Base-by-base conservation (phyloP, 768 basidiomycete genomes). In the Dacryopinax primogenitus region DNA sequence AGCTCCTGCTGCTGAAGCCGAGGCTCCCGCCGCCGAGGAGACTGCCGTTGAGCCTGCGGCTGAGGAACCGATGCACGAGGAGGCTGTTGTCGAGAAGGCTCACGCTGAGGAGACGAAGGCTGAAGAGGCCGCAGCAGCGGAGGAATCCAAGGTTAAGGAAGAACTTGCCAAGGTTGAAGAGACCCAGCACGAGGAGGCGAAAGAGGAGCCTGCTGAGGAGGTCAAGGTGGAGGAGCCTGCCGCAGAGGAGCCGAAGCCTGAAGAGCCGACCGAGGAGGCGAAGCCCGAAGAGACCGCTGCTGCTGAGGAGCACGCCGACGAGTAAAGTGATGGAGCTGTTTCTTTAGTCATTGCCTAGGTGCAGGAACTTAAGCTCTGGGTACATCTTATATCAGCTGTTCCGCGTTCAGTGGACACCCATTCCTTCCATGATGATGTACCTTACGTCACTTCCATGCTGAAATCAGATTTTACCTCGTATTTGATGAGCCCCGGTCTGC, bases 51-150 rank as follows among this genome's bases (percentile, higher is more conserved):
- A 23, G 3, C 13, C 26, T 33, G 68, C 67, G 36, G 47, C 64
- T 23, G 68, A 67, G 32, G 65, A 69, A 65, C 63, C 62, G 63
- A 66, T 67, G 33, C 69, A 69, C 12, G 71, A 73, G 61, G 70
- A 69, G 32, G 63, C 66, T 21, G 63, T 63, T 58, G 33, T 65
- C 47, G 66, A 65, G 64, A 66, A 58, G 51, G 18, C 51, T 13
- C 3, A 11, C 15, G 51, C 63, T 12, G 65, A 63, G 26, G 66
- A 61, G 23, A 41, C 69, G 3, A 66, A 74, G 68, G 68, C 73
- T 13, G 68, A 74, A 33, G 68, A 70, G 3, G 75, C 77, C 63
- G 72, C 74, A 51, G 75, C 73, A 12, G 68, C 76, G 62, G 65
- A 58, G 12, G 64, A 65, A 30, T 65, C 67, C 32, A 66, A 70